Evolutionary conservation across 768 basidiomycete genomes (phyloP), one percentile per base, ranked within the genome.

Genomic region (Panaeolus papilionaceus): DNA sequence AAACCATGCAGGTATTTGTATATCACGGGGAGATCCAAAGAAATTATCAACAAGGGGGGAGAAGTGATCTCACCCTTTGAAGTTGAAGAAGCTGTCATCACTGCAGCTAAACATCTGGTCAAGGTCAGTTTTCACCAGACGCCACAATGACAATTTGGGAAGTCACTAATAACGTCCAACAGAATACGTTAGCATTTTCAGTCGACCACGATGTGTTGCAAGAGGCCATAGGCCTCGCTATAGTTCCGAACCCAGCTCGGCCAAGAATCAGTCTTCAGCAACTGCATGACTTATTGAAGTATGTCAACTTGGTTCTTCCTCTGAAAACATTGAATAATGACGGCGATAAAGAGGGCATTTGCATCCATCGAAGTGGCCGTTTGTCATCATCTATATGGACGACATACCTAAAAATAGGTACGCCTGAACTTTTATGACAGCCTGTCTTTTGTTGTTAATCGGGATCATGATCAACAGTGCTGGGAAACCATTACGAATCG

Each of bases 21-120:
- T 67, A 83, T 89, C 69, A 88, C 87, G 0, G 88, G 87, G 10
- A 80, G 86, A 28, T 81, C 86, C 20, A 89, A 89, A 73, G 88
- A 89, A 77, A 85, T 87, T 68, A 87, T 86, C 69, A 85, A 85
- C 71, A 84, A 85, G 69, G 88, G 87, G 18, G 88, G 88, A 8
- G 87, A 89, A 75, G 87, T 88, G 63, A 83, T 88, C 47, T 86
- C 85, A 3, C 88, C 88, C 0, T 84, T 88, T 66, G 87, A 89
- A 75, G 77, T 89, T 26, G 88, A 89, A 75, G 84, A 87, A 65
- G 88, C 88, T 3, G 76, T 89, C 44, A 75, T 79, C 45, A 79
- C 76, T 18, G 81, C 79, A 11, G 82, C 82, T 4, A 81, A 79
- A 73, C 77, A 76, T 45, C 73, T 73, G 40, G 82, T 84, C 23